Evolutionary conservation across 768 basidiomycete genomes (phyloP).

Genomic region (Lactarius pseudohatsudake): DNA sequence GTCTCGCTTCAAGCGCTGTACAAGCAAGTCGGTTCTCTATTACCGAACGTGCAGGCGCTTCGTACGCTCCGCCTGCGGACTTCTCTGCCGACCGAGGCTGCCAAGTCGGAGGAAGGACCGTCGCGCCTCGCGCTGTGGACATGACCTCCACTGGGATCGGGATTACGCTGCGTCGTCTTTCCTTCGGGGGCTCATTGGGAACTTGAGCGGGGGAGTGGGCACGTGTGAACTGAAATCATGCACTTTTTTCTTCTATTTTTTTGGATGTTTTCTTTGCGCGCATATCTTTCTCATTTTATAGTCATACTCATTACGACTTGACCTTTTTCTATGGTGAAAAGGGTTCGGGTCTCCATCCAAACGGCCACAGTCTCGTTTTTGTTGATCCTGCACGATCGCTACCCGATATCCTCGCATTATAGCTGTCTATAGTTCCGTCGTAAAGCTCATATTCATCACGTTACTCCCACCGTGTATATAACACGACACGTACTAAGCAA

Average conservation of each 20-base stretch:
- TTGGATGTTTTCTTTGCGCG: not conserved
- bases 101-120: constrained; percentile 37
- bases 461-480: not conserved
- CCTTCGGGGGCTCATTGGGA: constrained; percentile 35
- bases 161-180: constrained; percentile 33
- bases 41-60: constrained; percentile 34
- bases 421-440: not conserved
- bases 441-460: constrained; percentile 1
- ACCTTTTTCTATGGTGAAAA: not conserved
- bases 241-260: not conserved
- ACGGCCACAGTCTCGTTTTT: not conserved
- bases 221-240: not conserved
- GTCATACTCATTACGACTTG: not conserved
- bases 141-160: constrained; percentile 33
- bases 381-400: not conserved
- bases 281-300: not conserved
- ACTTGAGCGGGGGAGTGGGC: constrained; percentile 16
- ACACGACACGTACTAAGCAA: not conserved
- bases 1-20: constrained; percentile 33
- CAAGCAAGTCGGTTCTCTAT: constrained; percentile 33
- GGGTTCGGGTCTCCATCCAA: not conserved
- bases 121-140: constrained; percentile 33
- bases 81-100: constrained; percentile 40
- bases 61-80: constrained; percentile 36
- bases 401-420: not conserved